A percentile compares a stretch with the other conserved stretches of the same genome.
These are phyloP conservation scores for Podaxis sp. DNA, from an alignment of 768 basidiomycete genomes.

Conservation along the genomic window DNA sequence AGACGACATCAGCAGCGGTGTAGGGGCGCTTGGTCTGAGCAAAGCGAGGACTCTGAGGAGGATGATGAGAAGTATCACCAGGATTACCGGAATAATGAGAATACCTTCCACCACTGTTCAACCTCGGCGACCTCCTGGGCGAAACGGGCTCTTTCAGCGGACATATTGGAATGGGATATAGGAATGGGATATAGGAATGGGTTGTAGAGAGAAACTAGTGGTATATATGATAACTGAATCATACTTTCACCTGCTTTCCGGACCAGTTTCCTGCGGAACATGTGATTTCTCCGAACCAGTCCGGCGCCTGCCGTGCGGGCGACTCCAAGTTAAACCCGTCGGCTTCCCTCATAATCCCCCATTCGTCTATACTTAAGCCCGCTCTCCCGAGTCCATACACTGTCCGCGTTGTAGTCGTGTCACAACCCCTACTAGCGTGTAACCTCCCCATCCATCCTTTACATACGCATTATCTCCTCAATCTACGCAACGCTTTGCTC, in stretches of 20 bases:
- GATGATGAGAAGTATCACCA: constrained; percentile 10
- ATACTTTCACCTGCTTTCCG: constrained; percentile 26
- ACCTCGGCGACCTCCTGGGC: constrained; percentile 80
- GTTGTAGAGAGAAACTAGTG: constrained; percentile 15
- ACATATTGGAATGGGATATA: constrained; percentile 43
- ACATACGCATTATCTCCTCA: constrained; percentile 14
- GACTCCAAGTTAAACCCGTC: constrained; percentile 28
- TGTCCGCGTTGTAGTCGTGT: neutral
- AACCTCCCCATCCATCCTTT: neutral
- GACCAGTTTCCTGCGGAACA: constrained; percentile 29
- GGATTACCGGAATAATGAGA: constrained; percentile 18
- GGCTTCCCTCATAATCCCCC: constrained; percentile 27
- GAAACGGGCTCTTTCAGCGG: constrained; percentile 68
- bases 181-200: constrained; percentile 19
- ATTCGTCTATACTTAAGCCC: constrained; percentile 21
- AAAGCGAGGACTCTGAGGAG: constrained; percentile 77
- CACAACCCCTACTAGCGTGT: neutral
- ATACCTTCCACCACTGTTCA: constrained; percentile 92
- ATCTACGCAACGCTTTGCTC: neutral
- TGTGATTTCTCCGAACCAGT: constrained; percentile 44
- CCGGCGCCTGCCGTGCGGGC: constrained; percentile 21
- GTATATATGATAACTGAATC: constrained; percentile 26
- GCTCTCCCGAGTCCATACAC: neutral
- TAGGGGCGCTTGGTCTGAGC: constrained; percentile 87
- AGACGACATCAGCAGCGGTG: constrained; percentile 88